Evolutionary conservation across 1,139 yeast species (phyloP).

Genomic region (Kodamaea arcana): DNA sequence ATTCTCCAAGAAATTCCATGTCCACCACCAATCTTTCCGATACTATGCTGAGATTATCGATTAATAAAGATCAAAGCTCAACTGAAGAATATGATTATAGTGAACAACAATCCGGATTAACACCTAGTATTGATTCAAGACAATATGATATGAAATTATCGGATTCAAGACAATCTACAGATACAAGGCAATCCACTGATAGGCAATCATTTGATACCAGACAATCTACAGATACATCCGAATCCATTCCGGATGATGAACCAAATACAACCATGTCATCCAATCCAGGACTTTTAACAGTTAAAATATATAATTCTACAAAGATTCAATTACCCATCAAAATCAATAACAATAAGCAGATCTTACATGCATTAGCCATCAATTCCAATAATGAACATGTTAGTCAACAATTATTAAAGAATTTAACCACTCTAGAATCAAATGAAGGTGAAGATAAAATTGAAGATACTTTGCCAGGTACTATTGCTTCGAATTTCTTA

Average conservation of each 20-base stretch:
- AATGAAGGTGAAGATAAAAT: slow-evolving; percentile 14
- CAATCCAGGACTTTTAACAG: slow-evolving; percentile 66
- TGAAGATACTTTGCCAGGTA: slow-evolving; percentile 25
- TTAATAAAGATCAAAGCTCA: slow-evolving; percentile 11
- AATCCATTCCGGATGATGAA: slow-evolving; percentile 4
- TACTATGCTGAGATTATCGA: slow-evolving; percentile 25
- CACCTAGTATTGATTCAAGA: neutral
- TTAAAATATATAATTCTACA: slow-evolving; percentile 61
- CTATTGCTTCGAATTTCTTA: slow-evolving; percentile 42
- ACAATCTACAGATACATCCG: slow-evolving; percentile 4
- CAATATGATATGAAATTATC: slow-evolving; percentile 5
- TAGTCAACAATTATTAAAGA: slow-evolving; percentile 33
- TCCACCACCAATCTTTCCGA: slow-evolving; percentile 22
- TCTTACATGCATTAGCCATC: slow-evolving; percentile 48
- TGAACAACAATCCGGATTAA: slow-evolving; percentile 1
- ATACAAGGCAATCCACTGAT: slow-evolving; percentile 3
- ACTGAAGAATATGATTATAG: slow-evolving; percentile 4
- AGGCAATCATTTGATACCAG: neutral
- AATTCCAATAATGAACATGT: slow-evolving; percentile 41
- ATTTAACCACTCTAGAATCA: slow-evolving; percentile 23
- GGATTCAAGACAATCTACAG: slow-evolving; percentile 8
- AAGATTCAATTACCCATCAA: slow-evolving; percentile 61
- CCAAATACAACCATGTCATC: slow-evolving; percentile 12
- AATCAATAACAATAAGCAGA: slow-evolving; percentile 49
- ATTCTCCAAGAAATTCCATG: slow-evolving; percentile 22